Base-by-base conservation (phyloP, 2,329 filamentous ascomycete genomes). In the Claviceps sorghi region DNA sequence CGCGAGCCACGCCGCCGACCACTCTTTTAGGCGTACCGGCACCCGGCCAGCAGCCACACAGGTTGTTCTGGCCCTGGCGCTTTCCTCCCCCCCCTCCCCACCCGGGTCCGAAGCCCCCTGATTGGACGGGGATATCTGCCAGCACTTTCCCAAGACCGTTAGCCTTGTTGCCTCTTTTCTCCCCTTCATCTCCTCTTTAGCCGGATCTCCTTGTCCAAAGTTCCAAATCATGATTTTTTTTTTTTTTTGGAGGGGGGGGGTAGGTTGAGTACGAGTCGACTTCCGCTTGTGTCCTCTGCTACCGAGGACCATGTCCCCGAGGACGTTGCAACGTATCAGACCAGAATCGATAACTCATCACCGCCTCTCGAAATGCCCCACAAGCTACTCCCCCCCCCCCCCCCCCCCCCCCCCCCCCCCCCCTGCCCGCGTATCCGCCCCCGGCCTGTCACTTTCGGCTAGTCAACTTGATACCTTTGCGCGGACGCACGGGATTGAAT, bases 161-260 rank as follows among this genome's bases (percentile, higher is more conserved):
- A 51, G 55, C 49, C 48, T 56, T 55, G 58, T 61, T 58, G 41
- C 52, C 58, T 61, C 58, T 59, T 61, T 36, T 21, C 51, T 19
- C 29, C 51, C 19, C 22, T 22, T 32, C 30, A 10, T 47, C 46
- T 38, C 36, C 29, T 29, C 46, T 32, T 40, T 22, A 38, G 4
- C 36, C 36, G 36, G 36, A 38, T 38, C 2, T 36, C 13, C 26
- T 3, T 26, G 26, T 26, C 26, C 26, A 26, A 26, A 26, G 26
- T 26, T 26, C 26, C 26, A 26, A 26, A 26, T 26, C 26, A 26
- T 26, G 26, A 26, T 26, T 26, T 3, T 26, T 26, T n/a, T n/a
- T n/a, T n/a, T n/a, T n/a, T n/a, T n/a, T n/a, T n/a, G n/a, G n/a
- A n/a, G n/a, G n/a, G n/a, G n/a, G n/a, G n/a, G n/a, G n/a, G n/a